These are phyloP conservation scores for Chytriomyces confervae DNA, from an alignment of 192 early-diverging fungal genomes.

Conservation along the genomic window DNA sequence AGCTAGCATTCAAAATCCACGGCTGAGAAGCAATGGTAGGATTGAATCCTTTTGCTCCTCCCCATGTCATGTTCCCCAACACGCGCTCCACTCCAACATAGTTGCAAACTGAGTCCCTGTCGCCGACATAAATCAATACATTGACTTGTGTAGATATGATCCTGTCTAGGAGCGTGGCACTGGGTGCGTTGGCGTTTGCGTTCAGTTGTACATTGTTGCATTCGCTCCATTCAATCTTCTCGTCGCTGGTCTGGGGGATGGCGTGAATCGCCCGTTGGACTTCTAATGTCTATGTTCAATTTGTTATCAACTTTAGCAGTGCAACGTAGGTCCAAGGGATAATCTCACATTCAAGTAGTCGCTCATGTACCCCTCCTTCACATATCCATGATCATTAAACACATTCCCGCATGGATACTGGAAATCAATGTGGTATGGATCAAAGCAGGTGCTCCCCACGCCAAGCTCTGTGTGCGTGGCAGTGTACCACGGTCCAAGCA, in stretches of 20 bases:
- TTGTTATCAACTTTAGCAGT: too few relatives aligned
- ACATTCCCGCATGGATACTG: constrained; percentile 7
- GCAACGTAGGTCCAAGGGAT: too few relatives aligned
- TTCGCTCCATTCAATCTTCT: constrained; percentile 1
- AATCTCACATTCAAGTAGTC: not conserved
- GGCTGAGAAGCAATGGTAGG: not conserved
- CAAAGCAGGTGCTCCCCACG: constrained; percentile 3
- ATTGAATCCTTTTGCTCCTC: constrained; percentile 56
- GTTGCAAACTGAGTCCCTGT: not conserved
- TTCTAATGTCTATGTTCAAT: too few relatives aligned
- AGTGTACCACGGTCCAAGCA: not conserved
- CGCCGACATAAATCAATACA: constrained; percentile 23
- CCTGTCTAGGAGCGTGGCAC: constrained; percentile 4
- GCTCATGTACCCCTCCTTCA: constrained; percentile 5
- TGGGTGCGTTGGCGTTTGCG: not conserved
- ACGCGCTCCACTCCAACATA: constrained; percentile 44
- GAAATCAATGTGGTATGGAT: not conserved
- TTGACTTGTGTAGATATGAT: constrained; percentile 14
- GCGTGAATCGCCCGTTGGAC: not conserved
- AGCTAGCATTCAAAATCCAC: constrained; percentile 24
- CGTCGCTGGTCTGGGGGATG: constrained; percentile 2
- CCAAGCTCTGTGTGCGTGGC: not conserved
- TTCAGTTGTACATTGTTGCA: not conserved
- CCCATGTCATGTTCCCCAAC: constrained; percentile 61
- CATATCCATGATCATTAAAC: not conserved